Evolutionary conservation across 345 rosid genomes (phyloP), one percentile per base, ranked within the genome.

Genomic region (Citrus hindsii): DNA sequence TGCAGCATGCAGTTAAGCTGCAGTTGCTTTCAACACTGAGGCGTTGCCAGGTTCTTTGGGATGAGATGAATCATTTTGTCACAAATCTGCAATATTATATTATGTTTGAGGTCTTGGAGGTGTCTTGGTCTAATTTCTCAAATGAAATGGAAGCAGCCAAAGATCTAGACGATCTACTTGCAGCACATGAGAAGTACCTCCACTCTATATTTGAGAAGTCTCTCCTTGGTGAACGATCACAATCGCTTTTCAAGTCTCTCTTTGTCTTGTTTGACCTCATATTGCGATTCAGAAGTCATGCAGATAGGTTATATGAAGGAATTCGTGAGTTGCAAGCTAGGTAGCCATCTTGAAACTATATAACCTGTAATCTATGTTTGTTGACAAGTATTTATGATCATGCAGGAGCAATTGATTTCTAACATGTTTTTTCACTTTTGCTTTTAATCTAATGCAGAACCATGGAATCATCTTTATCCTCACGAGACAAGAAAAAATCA

Each of bases 61-160:
- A 92, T 77, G 98, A 94, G 82, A 96, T 96, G 98, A 96, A 96
- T 79, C 99, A 94, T 87, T 96, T 96, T 84, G 92, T 96, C 67
- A 87, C 98, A 19, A 96, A 96, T 85, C 89, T 96, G 87, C 99
- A 96, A 79, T 94, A 94, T 83, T 96, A 96, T 84, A 94, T 96
- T 67, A 96, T 96, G 99, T 94, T 96, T 82, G 99, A 96, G 84
- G 98, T 96, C 42, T 85, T 96, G 90, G 99, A 96, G 86, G 97
- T 92, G 9, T 96, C 98, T 16, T 96, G 98, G 98, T 96, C 97
- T 75, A 84, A 92, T 76, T 96, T 96, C 82, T 89, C 91, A 38
- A 87, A 85, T 80, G 99, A 90, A 83, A 92, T 96, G 92, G 98
- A 91, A 86, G 90, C 82, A 53, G 95, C 99, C 75, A 90, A 88